Conservation (phyloP, 2,329 filamentous ascomycete genomes). For the Exophiala alcalophila region DNA sequence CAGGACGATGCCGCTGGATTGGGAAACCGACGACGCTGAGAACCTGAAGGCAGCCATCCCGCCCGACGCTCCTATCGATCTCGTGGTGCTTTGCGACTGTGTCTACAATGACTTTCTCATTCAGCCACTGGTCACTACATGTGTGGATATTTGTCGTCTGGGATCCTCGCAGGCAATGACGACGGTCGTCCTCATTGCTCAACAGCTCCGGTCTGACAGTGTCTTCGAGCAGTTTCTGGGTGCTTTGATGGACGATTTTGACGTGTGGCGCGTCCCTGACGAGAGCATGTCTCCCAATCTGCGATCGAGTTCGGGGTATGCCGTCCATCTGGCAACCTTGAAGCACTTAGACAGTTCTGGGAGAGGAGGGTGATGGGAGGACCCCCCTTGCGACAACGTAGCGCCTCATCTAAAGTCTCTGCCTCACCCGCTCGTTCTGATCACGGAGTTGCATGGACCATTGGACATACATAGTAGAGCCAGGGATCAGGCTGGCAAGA, state of each 20-base stretch:
- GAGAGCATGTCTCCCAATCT: slow-evolving; percentile 58
- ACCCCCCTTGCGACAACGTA: no score
- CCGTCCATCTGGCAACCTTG: slow-evolving; percentile 74
- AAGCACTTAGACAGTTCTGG: slow-evolving; percentile 24
- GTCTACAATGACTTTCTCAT: slow-evolving; percentile 91
- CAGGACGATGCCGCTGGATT: slow-evolving; percentile 63
- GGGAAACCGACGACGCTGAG: slow-evolving; percentile 61
- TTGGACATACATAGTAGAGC: no score
- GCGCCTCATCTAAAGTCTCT: no score
- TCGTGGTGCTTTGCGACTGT: slow-evolving; percentile 84
- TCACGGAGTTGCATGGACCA: no score
- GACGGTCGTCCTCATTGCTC: slow-evolving; percentile 76
- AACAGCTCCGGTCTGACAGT: slow-evolving; percentile 80
- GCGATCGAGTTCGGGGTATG: slow-evolving; percentile 67
- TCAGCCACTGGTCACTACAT: slow-evolving; percentile 76
- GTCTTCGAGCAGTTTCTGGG: slow-evolving; percentile 81
- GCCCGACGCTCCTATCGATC: slow-evolving; percentile 52
- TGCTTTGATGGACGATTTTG: slow-evolving; percentile 64
- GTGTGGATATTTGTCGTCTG: slow-evolving; percentile 68
- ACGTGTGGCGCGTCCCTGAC: slow-evolving; percentile 73
- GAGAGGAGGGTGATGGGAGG: not conserved
- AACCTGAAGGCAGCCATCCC: slow-evolving; percentile 39
- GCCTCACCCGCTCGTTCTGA: no score
- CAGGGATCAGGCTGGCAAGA: no score
- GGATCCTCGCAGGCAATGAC: slow-evolving; percentile 44